Base-by-base conservation (phyloP, 2,329 filamentous ascomycete genomes). In the Verticillium nubilum region DNA sequence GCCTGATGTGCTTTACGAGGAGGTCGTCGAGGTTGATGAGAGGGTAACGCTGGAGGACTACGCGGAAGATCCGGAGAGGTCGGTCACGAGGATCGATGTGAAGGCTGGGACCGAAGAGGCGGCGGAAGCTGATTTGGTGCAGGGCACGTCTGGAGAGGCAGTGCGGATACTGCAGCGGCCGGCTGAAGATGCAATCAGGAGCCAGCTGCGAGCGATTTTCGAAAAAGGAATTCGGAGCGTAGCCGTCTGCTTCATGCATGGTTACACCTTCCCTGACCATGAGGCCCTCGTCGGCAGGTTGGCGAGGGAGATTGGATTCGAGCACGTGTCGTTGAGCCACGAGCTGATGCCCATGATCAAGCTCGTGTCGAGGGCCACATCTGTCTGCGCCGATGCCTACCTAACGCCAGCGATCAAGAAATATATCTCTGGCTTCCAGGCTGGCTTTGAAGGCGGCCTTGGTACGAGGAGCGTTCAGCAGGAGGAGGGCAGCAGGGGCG, bases 21-120 rank as follows among this genome's bases (percentile, higher is more conserved):
- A 80, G 55, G 92, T 97, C 0, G 79, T 97, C n/a, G 93, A 97
- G 76, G 82, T 97, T 50, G 89, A 96, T 62, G 93, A 97, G 80
- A 81, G 93, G 37, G 92, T 97, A 3, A 97, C 93, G 0, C 76
- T 97, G 12, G 92, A 97, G 70, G 92, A 96, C 70, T 97, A 96
- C 67, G 91, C 92, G 0, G 93, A 97, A 73, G 91, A 97, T 69
- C 93, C 92, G 0, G 79, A 84, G 67, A 80, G 91, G 37, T 33
- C 37, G 15, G 42, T 57, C 37, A 57, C 52, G 77, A 75, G 26
- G 61, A 77, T 12, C 84, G 76, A 86, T 9, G 82, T 78, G 1
- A 77, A 78, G 61, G 77, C 78, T 4, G 80, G 84, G 4, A 79
- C 77, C 1, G 66, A 74, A 4, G 78, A 78, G 53, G 77, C 78